Conservation (phyloP, 345 rosid genomes). For the Melastoma malabathricum region DNA sequence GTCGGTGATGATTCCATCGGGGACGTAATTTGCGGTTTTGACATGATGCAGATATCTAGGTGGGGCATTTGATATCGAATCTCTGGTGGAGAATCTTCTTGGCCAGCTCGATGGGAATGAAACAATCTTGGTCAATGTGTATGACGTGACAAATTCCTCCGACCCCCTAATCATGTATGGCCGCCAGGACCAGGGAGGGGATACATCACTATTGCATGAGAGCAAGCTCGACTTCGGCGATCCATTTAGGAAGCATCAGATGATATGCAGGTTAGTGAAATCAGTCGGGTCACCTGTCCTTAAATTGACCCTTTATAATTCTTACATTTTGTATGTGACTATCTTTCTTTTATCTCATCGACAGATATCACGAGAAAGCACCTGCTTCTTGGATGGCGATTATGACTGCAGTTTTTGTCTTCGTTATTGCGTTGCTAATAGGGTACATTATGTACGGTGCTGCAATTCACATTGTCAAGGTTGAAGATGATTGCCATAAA, state of each 20-base stretch:
- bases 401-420: conserved; percentile 55
- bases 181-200: conserved; percentile 65
- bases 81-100: conserved; percentile 93
- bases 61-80: conserved; percentile 98
- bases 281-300: not conserved
- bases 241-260: conserved; percentile 82
- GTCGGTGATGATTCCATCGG: too few relatives aligned
- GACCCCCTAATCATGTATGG: conserved; percentile 90
- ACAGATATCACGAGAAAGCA: conserved; percentile 84
- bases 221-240: conserved; percentile 94
- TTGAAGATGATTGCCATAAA: conserved; percentile 73
- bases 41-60: conserved; percentile 59
- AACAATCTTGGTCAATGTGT: conserved; percentile 81
- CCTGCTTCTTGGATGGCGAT: conserved; percentile 58
- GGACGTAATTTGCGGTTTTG: not conserved
- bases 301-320: not conserved
- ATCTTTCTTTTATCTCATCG: conserved; percentile 8
- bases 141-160: conserved; percentile 74
- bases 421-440: conserved; percentile 58
- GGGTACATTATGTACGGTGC: conserved; percentile 81
- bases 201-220: conserved; percentile 54
- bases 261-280: conserved; percentile 71
- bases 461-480: conserved; percentile 67
- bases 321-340: conserved; percentile 2
- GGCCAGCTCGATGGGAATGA: conserved; percentile 97